These are phyloP conservation scores for Hypoxylon trugodes DNA, from an alignment of 495 filamentous ascomycete genomes.

Conservation along the genomic window DNA sequence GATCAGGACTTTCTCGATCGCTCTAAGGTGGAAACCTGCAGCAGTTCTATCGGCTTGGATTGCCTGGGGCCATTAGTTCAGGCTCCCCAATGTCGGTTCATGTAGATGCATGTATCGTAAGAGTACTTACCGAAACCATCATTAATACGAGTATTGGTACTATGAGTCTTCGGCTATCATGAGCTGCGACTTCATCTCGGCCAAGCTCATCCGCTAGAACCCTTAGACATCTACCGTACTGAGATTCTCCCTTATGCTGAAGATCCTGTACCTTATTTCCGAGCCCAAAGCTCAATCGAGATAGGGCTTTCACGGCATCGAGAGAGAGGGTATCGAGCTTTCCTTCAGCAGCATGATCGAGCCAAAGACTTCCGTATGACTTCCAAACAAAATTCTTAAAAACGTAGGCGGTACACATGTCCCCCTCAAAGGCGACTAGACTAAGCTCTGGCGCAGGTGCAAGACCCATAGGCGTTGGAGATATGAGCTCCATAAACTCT, in stretches of 20 bases:
- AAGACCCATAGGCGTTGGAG: neutral
- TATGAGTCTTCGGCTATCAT: conserved; percentile 21
- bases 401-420: conserved; percentile 33
- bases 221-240: conserved; percentile 33
- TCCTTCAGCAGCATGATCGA: conserved; percentile 31
- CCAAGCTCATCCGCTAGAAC: conserved; percentile 31
- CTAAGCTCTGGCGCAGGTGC: conserved; percentile 30
- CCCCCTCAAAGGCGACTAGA: conserved; percentile 27
- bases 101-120: neutral
- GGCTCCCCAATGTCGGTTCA: neutral
- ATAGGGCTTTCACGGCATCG: conserved; percentile 32
- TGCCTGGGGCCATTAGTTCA: conserved; percentile 13
- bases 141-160: conserved; percentile 38
- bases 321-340: conserved; percentile 32
- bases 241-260: conserved; percentile 24
- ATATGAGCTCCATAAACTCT: conserved; percentile 9
- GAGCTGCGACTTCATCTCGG: conserved; percentile 3
- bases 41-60: conserved; percentile 32
- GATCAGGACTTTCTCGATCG: conserved; percentile 29
- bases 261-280: conserved; percentile 23
- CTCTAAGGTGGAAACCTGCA: conserved; percentile 31
- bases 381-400: conserved; percentile 38
- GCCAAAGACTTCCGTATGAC: conserved; percentile 31
- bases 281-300: conserved; percentile 33
- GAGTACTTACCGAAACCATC: conserved; percentile 35